Conservation (phyloP, 208 protist species). For the Wallacemonas sp. region DNA sequence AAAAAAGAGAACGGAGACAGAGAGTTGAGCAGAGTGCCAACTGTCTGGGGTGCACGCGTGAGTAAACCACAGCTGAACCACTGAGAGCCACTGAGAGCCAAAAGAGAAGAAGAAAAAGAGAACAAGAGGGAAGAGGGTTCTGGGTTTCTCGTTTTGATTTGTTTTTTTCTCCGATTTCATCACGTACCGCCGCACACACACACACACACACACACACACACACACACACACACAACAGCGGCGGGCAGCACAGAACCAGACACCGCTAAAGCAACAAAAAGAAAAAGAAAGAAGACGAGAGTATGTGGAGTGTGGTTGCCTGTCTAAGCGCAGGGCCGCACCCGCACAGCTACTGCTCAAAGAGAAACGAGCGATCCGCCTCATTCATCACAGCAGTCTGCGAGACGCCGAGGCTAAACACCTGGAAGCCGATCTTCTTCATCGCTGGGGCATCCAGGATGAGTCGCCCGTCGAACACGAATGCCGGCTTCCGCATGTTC, state of each 20-base stretch:
- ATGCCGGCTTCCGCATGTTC: slow-evolving; percentile 94
- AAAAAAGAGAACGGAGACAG: neutral
- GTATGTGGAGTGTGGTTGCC: too few species aligned
- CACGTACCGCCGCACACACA: too few species aligned
- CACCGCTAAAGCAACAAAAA: slow-evolving; percentile 12
- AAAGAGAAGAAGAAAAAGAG: slow-evolving; percentile 4
- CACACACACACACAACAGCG: too few species aligned
- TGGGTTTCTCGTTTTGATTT: too few species aligned
- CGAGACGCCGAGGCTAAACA: slow-evolving; percentile 76
- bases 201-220: too few species aligned
- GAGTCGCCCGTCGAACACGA: slow-evolving; percentile 95
- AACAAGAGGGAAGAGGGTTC: too few species aligned
- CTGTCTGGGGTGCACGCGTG: neutral
- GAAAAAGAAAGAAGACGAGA: slow-evolving; percentile 14
- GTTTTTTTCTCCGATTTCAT: neutral
- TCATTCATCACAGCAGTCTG: slow-evolving; percentile 1
- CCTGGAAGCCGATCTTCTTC: slow-evolving; percentile 87
- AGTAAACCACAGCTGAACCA: neutral
- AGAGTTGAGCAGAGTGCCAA: neutral
- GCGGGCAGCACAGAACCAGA: too few species aligned
- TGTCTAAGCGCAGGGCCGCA: too few species aligned
- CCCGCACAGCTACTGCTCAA: neutral
- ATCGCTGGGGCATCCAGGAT: slow-evolving; percentile 76
- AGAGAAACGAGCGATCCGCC: neutral
- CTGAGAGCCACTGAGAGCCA: neutral